Percentiles rank a stretch among this genome's conserved stretches.
Evolutionary conservation across 352 stramenopile genomes (phyloP).

Genomic region (Sclerospora graminicola): DNA sequence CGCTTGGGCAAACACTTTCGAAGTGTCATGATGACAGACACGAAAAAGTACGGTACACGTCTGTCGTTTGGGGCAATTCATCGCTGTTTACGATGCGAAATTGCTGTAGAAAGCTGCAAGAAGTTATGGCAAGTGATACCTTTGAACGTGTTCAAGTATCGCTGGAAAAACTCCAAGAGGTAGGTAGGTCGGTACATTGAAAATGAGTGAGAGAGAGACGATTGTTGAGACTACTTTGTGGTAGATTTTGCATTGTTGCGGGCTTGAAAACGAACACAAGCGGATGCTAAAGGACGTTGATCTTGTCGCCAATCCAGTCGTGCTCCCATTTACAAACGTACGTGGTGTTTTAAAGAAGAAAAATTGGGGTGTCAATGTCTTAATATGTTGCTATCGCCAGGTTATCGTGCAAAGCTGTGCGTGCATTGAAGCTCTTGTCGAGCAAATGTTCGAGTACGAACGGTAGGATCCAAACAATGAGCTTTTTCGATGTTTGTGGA

Average conservation of each 20-base stretch:
- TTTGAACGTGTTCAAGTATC: constrained; percentile 50
- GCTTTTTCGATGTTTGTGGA: too few species aligned
- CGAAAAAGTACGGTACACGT: too few species aligned
- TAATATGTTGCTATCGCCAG: constrained; percentile 8
- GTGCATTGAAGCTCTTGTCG: constrained; percentile 45
- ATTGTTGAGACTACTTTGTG: too few species aligned
- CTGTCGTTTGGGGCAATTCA: too few species aligned
- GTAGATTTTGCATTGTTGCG: constrained; percentile 40
- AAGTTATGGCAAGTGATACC: constrained; percentile 58
- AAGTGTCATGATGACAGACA: constrained; percentile 27
- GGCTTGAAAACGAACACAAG: constrained; percentile 39
- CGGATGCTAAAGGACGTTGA: constrained; percentile 54
- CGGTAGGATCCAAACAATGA: constrained; percentile 15
- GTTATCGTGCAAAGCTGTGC: constrained; percentile 52
- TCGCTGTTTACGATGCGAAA: too few species aligned
- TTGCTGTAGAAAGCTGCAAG: constrained; percentile 3
- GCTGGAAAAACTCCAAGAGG: constrained; percentile 28
- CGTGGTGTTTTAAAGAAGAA: not conserved
- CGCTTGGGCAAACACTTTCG: constrained; percentile 51
- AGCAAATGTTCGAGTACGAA: constrained; percentile 81
- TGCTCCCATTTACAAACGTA: constrained; percentile 57
- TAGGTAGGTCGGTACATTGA: constrained; percentile 21
- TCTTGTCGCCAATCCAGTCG: constrained; percentile 28
- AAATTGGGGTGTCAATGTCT: not conserved
- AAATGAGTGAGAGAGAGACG: not conserved